phyloP scores from a whole-genome alignment of 768 basidiomycete species.

The Psilocybe subaeruginosa region DNA sequence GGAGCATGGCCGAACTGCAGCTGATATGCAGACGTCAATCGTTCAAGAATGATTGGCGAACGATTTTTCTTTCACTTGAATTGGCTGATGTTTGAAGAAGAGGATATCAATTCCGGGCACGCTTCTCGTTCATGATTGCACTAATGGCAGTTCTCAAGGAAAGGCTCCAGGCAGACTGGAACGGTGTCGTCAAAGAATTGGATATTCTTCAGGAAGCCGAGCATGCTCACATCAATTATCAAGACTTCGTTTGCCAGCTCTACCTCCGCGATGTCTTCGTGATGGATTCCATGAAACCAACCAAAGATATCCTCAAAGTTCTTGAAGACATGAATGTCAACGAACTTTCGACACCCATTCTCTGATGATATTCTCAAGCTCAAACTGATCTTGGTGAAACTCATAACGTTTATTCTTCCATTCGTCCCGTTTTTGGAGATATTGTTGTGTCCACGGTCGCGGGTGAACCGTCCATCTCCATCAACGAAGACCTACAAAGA shows the following conservation, averaged over 20 bases:
- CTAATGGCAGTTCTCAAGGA: constrained; percentile 45
- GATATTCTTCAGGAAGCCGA: constrained; percentile 26
- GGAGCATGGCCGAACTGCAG: not conserved
- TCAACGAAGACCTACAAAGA: constrained; percentile 33
- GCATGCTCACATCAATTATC: constrained; percentile 16
- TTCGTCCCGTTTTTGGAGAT: constrained; percentile 37
- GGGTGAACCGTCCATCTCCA: constrained; percentile 16
- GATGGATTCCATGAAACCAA: constrained; percentile 8
- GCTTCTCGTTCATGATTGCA: constrained; percentile 34
- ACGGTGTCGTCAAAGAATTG: constrained; percentile 36
- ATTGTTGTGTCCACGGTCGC: constrained; percentile 8
- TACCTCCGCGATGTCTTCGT: constrained; percentile 33
- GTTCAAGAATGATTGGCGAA: constrained; percentile 23
- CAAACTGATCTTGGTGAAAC: not conserved
- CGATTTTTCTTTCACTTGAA: constrained; percentile 49
- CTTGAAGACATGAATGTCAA: constrained; percentile 26
- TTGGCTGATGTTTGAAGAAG: constrained; percentile 44
- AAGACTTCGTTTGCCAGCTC: constrained; percentile 42
- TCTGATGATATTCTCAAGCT: constrained; percentile 35
- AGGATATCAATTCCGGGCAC: constrained; percentile 27
- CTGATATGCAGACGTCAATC: not conserved
- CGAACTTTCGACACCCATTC: constrained; percentile 28
- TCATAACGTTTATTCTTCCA: constrained; percentile 35
- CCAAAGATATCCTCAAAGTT: constrained; percentile 9
- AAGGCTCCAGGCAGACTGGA: constrained; percentile 45